Base-by-base conservation (phyloP, 192 early-diverging fungal species). In the Radiomyces spectabilis region DNA sequence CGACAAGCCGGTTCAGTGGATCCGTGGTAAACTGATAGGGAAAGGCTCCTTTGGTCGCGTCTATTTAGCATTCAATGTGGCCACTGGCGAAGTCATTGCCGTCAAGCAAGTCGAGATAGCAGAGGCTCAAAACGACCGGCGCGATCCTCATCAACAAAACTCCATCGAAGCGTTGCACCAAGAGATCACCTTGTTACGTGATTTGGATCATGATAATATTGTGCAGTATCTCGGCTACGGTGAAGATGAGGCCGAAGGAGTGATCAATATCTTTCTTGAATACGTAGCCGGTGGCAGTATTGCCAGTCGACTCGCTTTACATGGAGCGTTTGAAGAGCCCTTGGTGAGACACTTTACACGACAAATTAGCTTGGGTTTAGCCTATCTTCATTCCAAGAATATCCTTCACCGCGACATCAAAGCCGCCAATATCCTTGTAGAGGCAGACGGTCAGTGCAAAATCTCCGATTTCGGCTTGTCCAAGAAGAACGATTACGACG, bases 381-480 rank as follows among this genome's bases (percentile, higher is more conserved):
- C 83, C 46, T 98, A 97, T 54, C 68, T 98, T 38, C 95, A 98
- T 61, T 77, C 71, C 42, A 72, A 80, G 48, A 73, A 72, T 19
- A 87, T 92, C 47, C 58, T 92, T 42, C 90, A 92, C 47, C 74
- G 90, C 50, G 88, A 92, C 51, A 90, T 92, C 71, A 92, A 92
- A 65, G 83, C 84, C 27, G 88, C 84, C 16, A 92, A 92, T 63
- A 85, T 89, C 26, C 68, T 92, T 33, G 87, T 91, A 1, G 85
- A 91, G 51, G 83, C 83, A 24, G 75, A 83, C 13, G 90, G 90
- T 9, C 79, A 88, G 5, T 93, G 91, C 51, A 98, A 98, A 73
- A 98, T 98, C 15, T 92, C 90, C 10, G 95, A 98, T 71, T 98
- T 98, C 76, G 95, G 95, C 21, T 84, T 97, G 15, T 96, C 94